phyloP scores from a whole-genome alignment of 176 grass and related monocot species.

The Panicum miliaceum region DNA sequence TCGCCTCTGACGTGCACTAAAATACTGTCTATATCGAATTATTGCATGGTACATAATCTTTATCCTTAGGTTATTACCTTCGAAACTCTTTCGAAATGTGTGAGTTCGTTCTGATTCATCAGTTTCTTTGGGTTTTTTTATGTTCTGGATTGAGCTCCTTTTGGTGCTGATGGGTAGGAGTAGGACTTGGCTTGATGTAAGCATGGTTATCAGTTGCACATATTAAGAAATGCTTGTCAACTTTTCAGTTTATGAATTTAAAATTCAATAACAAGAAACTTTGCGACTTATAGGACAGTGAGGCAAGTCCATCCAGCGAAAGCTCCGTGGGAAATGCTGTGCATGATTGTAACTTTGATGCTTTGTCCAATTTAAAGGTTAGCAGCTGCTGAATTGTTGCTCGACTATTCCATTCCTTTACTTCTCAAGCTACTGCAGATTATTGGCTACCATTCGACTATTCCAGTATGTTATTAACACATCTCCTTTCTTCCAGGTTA shows the following conservation, averaged over 20 bases:
- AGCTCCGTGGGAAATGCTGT: conserved; percentile 40
- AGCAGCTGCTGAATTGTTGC: conserved; percentile 1
- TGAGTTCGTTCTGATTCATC: conserved; percentile 12
- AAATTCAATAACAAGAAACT: conserved; percentile 31
- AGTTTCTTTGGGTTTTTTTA: background rate
- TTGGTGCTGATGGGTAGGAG: background rate
- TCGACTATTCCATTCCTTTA: background rate
- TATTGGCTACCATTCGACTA: conserved; percentile 25
- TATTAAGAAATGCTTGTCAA: conserved; percentile 9
- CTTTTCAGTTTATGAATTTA: conserved; percentile 24
- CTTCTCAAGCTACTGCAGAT: conserved; percentile 34
- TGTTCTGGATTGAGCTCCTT: conserved; percentile 21
- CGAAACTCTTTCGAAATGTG: background rate
- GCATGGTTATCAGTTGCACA: background rate
- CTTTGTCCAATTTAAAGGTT: conserved; percentile 69
- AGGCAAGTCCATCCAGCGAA: conserved; percentile 42
- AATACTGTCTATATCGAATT: conserved; percentile 8
- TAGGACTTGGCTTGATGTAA: conserved; percentile 16
- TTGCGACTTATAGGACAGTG: conserved; percentile 50
- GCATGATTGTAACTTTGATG: conserved; percentile 47
- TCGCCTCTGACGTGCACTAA: background rate
- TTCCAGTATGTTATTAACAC: conserved; percentile 28
- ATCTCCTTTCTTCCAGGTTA: conserved; percentile 64
- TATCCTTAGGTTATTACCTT: background rate
- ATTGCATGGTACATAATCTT: background rate